These are phyloP conservation scores for Mycena galopus DNA, from an alignment of 768 basidiomycete species.

Conservation along the genomic window DNA sequence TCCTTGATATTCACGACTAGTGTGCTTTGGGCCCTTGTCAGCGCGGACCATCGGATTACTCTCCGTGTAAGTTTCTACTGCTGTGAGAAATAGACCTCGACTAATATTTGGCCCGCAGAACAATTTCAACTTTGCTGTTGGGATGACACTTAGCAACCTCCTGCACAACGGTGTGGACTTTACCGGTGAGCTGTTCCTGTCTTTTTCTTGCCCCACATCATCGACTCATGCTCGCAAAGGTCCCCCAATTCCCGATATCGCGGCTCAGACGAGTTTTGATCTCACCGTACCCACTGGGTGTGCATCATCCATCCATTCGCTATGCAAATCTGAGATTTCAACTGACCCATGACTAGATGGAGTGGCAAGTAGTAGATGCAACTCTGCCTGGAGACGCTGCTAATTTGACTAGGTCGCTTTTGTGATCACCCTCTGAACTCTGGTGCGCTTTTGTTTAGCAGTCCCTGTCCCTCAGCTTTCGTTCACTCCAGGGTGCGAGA, in stretches of 20 bases:
- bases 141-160: no score
- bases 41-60: no score
- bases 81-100: no score
- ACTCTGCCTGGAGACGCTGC: background rate
- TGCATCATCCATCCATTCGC: background rate
- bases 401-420: slow-evolving; percentile 18
- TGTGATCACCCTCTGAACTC: slow-evolving; percentile 28
- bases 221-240: slow-evolving; percentile 10
- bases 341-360: slow-evolving; percentile 13
- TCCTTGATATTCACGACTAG: no score
- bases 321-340: background rate
- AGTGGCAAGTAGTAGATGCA: slow-evolving; percentile 5
- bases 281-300: slow-evolving; percentile 17
- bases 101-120: no score
- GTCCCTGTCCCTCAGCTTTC: background rate
- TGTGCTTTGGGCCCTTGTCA: no score
- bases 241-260: slow-evolving; percentile 17
- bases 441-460: background rate
- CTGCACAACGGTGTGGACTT: no score
- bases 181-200: background rate
- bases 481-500: slow-evolving; percentile 12
- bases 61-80: no score
- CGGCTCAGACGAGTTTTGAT: background rate
- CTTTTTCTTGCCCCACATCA: background rate
- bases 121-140: no score